A percentile compares a stretch with the other conserved stretches of the same genome.
phyloP scores from a whole-genome alignment of 192 early-diverging fungal genomes.

The Thamnidium elegans region DNA sequence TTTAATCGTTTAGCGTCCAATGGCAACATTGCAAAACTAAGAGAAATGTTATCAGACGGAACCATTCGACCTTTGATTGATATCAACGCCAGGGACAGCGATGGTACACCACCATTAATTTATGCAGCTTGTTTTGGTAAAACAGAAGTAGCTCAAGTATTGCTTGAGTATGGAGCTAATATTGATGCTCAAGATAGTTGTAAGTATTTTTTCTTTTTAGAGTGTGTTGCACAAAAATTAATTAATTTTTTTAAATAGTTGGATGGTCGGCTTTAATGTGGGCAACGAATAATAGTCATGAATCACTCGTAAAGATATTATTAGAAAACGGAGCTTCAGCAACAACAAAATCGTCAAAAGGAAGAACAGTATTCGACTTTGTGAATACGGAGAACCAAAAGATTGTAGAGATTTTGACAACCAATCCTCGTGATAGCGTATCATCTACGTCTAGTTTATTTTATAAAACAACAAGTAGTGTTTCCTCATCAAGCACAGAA shows the following conservation, averaged over 20 bases:
- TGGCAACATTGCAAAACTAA: conserved; percentile 49
- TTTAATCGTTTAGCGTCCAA: conserved; percentile 70
- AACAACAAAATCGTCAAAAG: conserved; percentile 64
- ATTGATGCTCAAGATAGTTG: conserved; percentile 68
- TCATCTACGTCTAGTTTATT: conserved; percentile 32
- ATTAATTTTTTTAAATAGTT: conserved; percentile 36
- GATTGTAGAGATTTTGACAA: conserved; percentile 54
- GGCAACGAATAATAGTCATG: conserved; percentile 83
- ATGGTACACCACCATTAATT: conserved; percentile 83
- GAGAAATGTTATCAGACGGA: conserved; percentile 19
- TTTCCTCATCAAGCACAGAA: conserved; percentile 33
- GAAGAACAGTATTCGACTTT: conserved; percentile 78
- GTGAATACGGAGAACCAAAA: conserved; percentile 57
- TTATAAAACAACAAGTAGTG: conserved; percentile 24
- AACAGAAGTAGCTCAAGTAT: conserved; percentile 61
- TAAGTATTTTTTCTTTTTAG: conserved; percentile 24
- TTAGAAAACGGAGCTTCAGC: conserved; percentile 76
- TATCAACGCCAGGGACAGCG: conserved; percentile 79
- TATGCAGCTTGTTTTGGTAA: conserved; percentile 90
- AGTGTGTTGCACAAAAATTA: conserved; percentile 3
- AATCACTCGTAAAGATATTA: conserved; percentile 68
- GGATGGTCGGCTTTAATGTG: conserved; percentile 94
- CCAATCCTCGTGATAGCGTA: conserved; percentile 36
- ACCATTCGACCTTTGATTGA: conserved; percentile 54
- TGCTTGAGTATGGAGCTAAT: conserved; percentile 71